Base-by-base conservation (phyloP, 1,139 yeast species). In the Hansenula sp. region DNA sequence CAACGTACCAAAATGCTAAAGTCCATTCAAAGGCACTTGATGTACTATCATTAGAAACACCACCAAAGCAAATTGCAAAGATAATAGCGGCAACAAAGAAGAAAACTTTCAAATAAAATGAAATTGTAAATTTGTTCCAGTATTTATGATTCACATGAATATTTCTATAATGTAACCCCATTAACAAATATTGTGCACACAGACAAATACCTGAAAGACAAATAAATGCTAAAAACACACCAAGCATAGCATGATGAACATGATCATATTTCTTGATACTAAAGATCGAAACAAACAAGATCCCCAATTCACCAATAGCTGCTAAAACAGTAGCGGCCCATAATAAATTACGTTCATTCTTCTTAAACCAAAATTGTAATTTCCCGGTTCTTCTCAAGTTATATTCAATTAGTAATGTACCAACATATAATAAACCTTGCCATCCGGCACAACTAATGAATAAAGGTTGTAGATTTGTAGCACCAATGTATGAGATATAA, bases 401-500 rank as follows among this genome's bases (percentile, higher is more conserved):
- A 47, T 61, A 66, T 49, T 66, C 68, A 10, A 61, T 52, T 11
- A 64, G 52, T 13, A 68, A 46, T 3, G 91, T 75, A n/a, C 88
- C 74, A 34, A 81, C 81, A 56, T 80, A 87, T 57, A 87, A 81
- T 15, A 87, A 69, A 17, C 90, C 96, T 66, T 88, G 96, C 61
- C 82, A 75, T 0, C 83, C 88, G 3, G 87, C 71, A 59, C 95
- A 82, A n/a, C 86, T 68, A 38, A 90, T 88, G 64, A 90, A 90
- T 18, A 89, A 66, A 2, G 96, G 95, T 59, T 88, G 87, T 43
- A 88, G 68, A 56, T 81, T 81, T 2, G 95, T 85, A 13, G 96
- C 96, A 7, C 91, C 96, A 44, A 89, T 75, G 59, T 89, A 89
- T 11, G 96, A 85, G 41, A 91, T 78, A 64, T 84, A 90, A 7